These are phyloP conservation scores for Leishmania amazonensis DNA, from an alignment of 208 protist genomes.

Conservation along the genomic window DNA sequence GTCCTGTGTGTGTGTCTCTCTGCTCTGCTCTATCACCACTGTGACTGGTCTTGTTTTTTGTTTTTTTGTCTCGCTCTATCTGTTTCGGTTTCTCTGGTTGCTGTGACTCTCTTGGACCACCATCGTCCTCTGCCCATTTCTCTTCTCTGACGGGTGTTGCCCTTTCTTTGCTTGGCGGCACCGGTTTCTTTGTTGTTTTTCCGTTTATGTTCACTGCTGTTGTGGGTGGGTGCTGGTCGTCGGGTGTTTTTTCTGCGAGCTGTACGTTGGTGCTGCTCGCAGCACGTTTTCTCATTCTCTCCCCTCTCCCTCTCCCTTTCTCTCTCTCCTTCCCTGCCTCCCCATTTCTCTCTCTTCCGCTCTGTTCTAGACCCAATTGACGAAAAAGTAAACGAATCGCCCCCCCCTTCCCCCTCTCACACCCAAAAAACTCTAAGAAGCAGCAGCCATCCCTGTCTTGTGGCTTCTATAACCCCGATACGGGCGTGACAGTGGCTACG, in stretches of 20 bases:
- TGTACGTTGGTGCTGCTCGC: not conserved
- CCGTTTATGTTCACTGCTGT: too few species aligned
- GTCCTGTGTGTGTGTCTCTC: not conserved
- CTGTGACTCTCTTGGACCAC: not conserved
- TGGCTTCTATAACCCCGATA: not conserved
- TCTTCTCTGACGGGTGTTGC: too few species aligned
- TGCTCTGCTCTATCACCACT: conserved; percentile 2
- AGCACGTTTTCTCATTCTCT: not conserved
- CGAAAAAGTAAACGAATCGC: not conserved
- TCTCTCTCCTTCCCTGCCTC: not conserved
- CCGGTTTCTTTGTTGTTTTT: not conserved
- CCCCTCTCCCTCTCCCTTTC: too few species aligned
- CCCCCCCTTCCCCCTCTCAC: too few species aligned
- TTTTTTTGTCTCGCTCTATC: not conserved
- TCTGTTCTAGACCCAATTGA: not conserved
- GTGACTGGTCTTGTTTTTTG: not conserved
- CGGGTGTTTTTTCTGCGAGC: not conserved
- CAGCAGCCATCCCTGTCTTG: not conserved
- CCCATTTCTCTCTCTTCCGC: too few species aligned
- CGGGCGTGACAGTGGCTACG: not conserved
- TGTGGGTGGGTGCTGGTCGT: too few species aligned
- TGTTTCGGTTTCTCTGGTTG: not conserved
- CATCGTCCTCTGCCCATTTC: not conserved
- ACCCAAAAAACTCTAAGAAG: too few species aligned
- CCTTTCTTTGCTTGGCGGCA: too few species aligned